Base-by-base conservation (phyloP, 495 filamentous ascomycete species). In the Parmelia sp. region DNA sequence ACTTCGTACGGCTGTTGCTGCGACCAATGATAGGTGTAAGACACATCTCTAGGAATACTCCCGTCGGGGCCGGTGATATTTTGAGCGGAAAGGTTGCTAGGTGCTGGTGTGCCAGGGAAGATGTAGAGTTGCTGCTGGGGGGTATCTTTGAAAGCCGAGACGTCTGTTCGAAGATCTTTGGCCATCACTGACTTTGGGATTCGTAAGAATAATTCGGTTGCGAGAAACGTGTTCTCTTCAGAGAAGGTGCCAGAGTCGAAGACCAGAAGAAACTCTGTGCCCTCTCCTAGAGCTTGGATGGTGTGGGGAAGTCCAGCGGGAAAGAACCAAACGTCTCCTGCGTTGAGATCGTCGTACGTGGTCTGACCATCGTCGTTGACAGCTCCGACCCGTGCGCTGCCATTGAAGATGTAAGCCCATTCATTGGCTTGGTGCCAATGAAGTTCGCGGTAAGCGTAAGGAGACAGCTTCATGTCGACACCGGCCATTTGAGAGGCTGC, bases 271-370 rank as follows among this genome's bases (percentile, higher is more conserved):
- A 90, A 90, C 66, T 90, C 88, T 33, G 79, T 80, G 4, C 87
- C 88, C 25, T 81, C 77, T 19, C 84, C 80, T 4, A 88, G 74
- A 0, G 82, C 88, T 72, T 90, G 87, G 42, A 90, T 80, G 8
- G 80, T 84, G 67, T 90, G 88, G 10, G 88, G 87, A 29, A 88
- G 74, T 19, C 88, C 87, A 5, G 80, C 73, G 23, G 86, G 86
- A 73, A 89, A 89, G 68, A 83, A 89, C 87, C 86, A 89, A 17
- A 90, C 82, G 72, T 89, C 87, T 23, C 87, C 87, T 10, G 80
- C 81, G 35, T 75, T 80, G 10, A 90, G 69, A 61, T 90, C 88
- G 69, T 90, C 87, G 37, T 86, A 71, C 62, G 88, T 88, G 2
- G 80, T 85, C 56, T 84, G 74, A 2, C 87, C 86, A 23, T 87